These are phyloP conservation scores for Yarrowia deformans DNA, from an alignment of 805 yeast genomes.

Conservation along the genomic window DNA sequence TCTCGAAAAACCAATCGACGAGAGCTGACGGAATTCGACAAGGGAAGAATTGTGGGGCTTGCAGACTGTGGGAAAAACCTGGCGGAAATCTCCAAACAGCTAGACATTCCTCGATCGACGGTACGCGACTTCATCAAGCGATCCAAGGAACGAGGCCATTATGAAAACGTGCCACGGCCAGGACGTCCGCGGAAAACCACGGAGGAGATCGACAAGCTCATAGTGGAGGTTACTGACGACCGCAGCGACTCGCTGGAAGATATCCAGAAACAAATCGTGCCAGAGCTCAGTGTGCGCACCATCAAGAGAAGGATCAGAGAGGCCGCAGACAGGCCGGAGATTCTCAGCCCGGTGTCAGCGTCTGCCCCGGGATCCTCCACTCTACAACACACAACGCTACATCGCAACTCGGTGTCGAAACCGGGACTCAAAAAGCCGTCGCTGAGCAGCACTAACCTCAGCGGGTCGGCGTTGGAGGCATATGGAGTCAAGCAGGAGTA, in stretches of 20 bases:
- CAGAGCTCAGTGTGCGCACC: slow-evolving; percentile 39
- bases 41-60: slow-evolving; percentile 41
- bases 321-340: slow-evolving; percentile 30
- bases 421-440: slow-evolving; percentile 15
- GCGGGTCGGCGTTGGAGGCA: neutral
- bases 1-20: slow-evolving; percentile 41
- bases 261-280: slow-evolving; percentile 39
- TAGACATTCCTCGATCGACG: slow-evolving; percentile 40
- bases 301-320: slow-evolving; percentile 40
- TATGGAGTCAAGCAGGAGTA: slow-evolving; percentile 34
- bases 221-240: slow-evolving; percentile 38
- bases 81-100: slow-evolving; percentile 40
- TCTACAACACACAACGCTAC: slow-evolving; percentile 2
- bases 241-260: slow-evolving; percentile 38
- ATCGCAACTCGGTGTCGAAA: slow-evolving; percentile 8
- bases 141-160: slow-evolving; percentile 41
- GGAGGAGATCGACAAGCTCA: slow-evolving; percentile 38
- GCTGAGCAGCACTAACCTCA: neutral
- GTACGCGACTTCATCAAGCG: slow-evolving; percentile 41
- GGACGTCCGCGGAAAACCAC: slow-evolving; percentile 40
- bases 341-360: neutral
- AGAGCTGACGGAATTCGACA: slow-evolving; percentile 41
- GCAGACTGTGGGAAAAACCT: slow-evolving; percentile 41
- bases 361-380: slow-evolving; percentile 19
- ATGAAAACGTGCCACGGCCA: slow-evolving; percentile 39